Evolutionary conservation across 2,329 filamentous ascomycete genomes (phyloP).

Genomic region (Aureobasidium leucospermi): DNA sequence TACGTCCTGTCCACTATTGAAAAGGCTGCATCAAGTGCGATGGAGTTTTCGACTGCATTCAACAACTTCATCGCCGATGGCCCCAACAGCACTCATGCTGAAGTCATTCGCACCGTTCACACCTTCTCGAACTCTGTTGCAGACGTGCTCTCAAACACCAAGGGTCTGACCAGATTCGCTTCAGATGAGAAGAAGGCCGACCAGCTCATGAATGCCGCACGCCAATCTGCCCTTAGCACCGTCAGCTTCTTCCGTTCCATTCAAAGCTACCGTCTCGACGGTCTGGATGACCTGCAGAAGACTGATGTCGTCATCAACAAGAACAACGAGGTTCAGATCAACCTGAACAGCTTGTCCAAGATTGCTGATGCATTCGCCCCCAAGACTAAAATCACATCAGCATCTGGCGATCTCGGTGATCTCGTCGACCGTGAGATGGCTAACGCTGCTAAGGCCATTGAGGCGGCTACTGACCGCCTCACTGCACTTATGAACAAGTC

Average conservation of each 20-base stretch:
- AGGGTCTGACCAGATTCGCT: slow-evolving; percentile 85
- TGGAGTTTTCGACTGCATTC: slow-evolving; percentile 95
- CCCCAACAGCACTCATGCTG: slow-evolving; percentile 78
- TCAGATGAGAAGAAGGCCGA: slow-evolving; percentile 94
- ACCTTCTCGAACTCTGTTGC: slow-evolving; percentile 84
- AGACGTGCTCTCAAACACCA: slow-evolving; percentile 92
- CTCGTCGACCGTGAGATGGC: slow-evolving; percentile 85
- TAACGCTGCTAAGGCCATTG: slow-evolving; percentile 92
- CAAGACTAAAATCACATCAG: slow-evolving; percentile 71
- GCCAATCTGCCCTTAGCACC: slow-evolving; percentile 76
- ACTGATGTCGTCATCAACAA: slow-evolving; percentile 96
- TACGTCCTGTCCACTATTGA: slow-evolving; percentile 96
- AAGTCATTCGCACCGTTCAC: slow-evolving; percentile 88
- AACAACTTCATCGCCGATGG: slow-evolving; percentile 98
- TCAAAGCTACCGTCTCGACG: slow-evolving; percentile 88
- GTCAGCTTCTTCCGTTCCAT: slow-evolving; percentile 93
- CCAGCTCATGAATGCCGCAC: slow-evolving; percentile 71
- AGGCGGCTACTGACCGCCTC: slow-evolving; percentile 80
- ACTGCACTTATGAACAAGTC: slow-evolving; percentile 93
- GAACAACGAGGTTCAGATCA: slow-evolving; percentile 92
- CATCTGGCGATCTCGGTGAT: slow-evolving; percentile 81
- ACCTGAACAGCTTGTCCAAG: slow-evolving; percentile 88
- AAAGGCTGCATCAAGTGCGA: slow-evolving; percentile 87
- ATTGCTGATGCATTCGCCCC: slow-evolving; percentile 87
- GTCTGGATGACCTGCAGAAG: slow-evolving; percentile 83